Conservation (phyloP, 495 filamentous ascomycete species). For the Annulohypoxylon bovei region DNA sequence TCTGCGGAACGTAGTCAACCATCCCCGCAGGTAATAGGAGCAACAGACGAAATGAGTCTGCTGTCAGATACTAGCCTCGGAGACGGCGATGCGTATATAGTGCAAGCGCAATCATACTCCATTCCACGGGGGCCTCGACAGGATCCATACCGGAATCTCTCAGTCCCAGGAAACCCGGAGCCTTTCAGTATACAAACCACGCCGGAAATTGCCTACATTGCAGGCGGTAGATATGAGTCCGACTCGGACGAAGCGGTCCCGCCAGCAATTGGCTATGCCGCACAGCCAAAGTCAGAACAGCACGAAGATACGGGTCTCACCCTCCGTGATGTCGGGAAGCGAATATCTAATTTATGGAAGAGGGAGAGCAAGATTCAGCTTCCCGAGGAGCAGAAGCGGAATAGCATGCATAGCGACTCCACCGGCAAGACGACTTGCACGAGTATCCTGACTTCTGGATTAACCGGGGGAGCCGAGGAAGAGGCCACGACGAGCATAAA, state of each 20-base stretch:
- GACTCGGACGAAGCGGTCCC: conserved; percentile 29
- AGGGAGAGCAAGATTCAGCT: conserved; percentile 20
- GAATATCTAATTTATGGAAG: conserved; percentile 44
- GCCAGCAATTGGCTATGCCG: conserved; percentile 28
- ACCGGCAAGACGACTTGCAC: conserved; percentile 42
- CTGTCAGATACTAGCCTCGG: conserved; percentile 46
- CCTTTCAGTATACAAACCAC: conserved; percentile 46
- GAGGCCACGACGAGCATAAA: conserved; percentile 43
- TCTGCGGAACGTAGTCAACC: conserved; percentile 13
- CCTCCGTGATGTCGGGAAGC: conserved; percentile 25
- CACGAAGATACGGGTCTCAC: conserved; percentile 17
- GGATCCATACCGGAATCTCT: conserved; percentile 42
- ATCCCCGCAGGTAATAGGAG: conserved; percentile 20
- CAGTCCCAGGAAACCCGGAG: conserved; percentile 42
- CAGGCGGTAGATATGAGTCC: conserved; percentile 27
- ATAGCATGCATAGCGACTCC: conserved; percentile 34
- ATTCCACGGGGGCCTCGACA: conserved; percentile 14
- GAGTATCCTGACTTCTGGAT: conserved; percentile 44
- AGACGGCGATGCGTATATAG: conserved; percentile 35
- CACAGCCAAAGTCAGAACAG: conserved; percentile 24
- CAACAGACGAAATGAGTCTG: conserved; percentile 42
- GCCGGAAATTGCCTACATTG: conserved; percentile 46
- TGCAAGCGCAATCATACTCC: conserved; percentile 32
- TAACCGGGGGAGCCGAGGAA: conserved; percentile 39
- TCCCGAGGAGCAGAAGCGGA: conserved; percentile 22